phyloP scores from a whole-genome alignment of 2,329 filamentous ascomycete species.

The Coniosporium tulheliwenetii region DNA sequence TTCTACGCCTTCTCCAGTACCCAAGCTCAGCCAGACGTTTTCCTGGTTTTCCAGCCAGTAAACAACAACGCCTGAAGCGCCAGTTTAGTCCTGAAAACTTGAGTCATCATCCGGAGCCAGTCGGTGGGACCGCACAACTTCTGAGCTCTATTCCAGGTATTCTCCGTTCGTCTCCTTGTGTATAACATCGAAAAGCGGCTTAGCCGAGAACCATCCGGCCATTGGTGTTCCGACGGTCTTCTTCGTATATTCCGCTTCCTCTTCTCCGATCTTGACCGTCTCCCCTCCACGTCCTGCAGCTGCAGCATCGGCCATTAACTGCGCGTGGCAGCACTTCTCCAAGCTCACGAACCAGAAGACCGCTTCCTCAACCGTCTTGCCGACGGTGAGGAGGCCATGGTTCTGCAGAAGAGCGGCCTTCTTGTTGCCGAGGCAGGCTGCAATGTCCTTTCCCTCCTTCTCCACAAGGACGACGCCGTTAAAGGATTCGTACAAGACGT shows the following conservation, averaged over 20 bases:
- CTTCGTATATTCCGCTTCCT: constrained; percentile 53
- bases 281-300: constrained; percentile 44
- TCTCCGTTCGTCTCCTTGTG: constrained; percentile 43
- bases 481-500: constrained; percentile 24
- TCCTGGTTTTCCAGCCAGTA: too few species aligned
- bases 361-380: constrained; percentile 23
- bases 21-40: too few species aligned
- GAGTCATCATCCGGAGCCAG: too few species aligned
- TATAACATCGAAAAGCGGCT: constrained; percentile 56
- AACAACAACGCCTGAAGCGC: too few species aligned
- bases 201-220: constrained; percentile 56
- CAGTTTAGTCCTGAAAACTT: too few species aligned
- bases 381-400: constrained; percentile 29
- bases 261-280: constrained; percentile 51
- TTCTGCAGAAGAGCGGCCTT: constrained; percentile 27
- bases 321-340: constrained; percentile 24
- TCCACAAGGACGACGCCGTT: constrained; percentile 29
- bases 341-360: constrained; percentile 26
- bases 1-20: too few species aligned
- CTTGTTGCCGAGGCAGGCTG: constrained; percentile 20
- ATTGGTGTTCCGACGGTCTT: constrained; percentile 44
- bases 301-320: constrained; percentile 40
- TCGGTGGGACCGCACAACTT: too few species aligned
- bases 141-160: constrained; percentile 28
- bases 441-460: constrained; percentile 29